Evolutionary conservation across 2,329 filamentous ascomycete species (phyloP), one percentile per base, ranked within the genome.

Genomic region (Fonsecaea nubica): DNA sequence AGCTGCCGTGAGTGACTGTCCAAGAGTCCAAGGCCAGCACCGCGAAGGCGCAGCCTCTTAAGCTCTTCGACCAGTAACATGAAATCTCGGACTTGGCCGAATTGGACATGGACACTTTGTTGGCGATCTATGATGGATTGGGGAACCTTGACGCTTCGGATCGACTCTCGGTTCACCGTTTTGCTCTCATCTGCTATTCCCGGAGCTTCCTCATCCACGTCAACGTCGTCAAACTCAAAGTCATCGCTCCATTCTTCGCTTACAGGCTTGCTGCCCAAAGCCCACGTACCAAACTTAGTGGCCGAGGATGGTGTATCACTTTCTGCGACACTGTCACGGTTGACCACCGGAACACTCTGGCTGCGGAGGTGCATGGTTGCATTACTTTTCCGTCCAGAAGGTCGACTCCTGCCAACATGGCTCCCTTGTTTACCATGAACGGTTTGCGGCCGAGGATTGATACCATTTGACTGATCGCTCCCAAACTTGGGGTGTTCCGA

Each of bases 211-310:
- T 75, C 70, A 2, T 62, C 52, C 38, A 84, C 82, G 32, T 81
- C 78, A 12, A 79, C 75, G 56, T 87, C 85, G 25, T 85, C 85
- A 75, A 89, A 89, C 64, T 89, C 87, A 72, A 90, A 90, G 73
- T 90, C 87, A 61, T 87, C 87, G 72, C 89, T 87, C 87, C 87
- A 90, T 74, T 90, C 87, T 74, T 90, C 87, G 30, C 85, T 89
- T 25, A 87, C 86, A 55, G 84, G 87, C 73, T 90, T 89, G 75
- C 83, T 87, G 18, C 87, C 87, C 35, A 89, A 79, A n/a, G 86
- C 86, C 87, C 87, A 89, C 3, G 87, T 88, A 48, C 86, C 86
- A 73, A 89, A 89, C 73, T 89, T 89, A 72, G 78, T 76, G 25
- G 78, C 79, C 77, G 86, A 72, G 77, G 86, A 76, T 78, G 82